Evolutionary conservation across 2,329 filamentous ascomycete species (phyloP).

Genomic region (Ustulina deusta): DNA sequence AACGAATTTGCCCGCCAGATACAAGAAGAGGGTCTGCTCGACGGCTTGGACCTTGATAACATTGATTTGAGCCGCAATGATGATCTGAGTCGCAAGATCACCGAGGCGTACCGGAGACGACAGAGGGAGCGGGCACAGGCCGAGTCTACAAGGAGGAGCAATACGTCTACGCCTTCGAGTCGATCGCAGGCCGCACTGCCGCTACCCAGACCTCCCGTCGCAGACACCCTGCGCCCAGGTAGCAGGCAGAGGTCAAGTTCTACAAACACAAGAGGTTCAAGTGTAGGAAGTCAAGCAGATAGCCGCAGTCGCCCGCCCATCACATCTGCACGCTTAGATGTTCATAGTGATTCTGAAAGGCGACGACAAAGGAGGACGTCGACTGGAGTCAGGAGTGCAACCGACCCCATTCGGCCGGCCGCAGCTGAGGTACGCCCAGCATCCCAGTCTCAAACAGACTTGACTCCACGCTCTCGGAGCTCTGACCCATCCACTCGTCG

Average conservation of each 20-base stretch:
- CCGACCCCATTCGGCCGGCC: slow-evolving; percentile 59
- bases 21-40: slow-evolving; percentile 84
- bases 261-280: slow-evolving; percentile 51
- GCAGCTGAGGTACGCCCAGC: slow-evolving; percentile 62
- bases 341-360: slow-evolving; percentile 60
- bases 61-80: slow-evolving; percentile 87
- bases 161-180: slow-evolving; percentile 56
- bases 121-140: slow-evolving; percentile 72
- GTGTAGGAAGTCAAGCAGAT: slow-evolving; percentile 59
- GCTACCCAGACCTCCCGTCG: slow-evolving; percentile 44
- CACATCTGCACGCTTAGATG: slow-evolving; percentile 62
- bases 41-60: slow-evolving; percentile 89
- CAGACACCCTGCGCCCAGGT: slow-evolving; percentile 44
- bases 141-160: slow-evolving; percentile 60
- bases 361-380: slow-evolving; percentile 62
- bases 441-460: slow-evolving; percentile 74
- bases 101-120: slow-evolving; percentile 84
- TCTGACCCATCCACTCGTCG: slow-evolving; percentile 55
- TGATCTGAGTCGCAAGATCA: slow-evolving; percentile 89
- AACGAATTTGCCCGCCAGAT: slow-evolving; percentile 91
- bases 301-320: slow-evolving; percentile 65
- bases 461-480: slow-evolving; percentile 60
- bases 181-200: slow-evolving; percentile 50
- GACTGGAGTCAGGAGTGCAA: slow-evolving; percentile 67
- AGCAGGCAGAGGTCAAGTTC: slow-evolving; percentile 50